Evolutionary conservation across 352 stramenopile genomes (phyloP).

Genomic region (Phytopythium montanum): DNA sequence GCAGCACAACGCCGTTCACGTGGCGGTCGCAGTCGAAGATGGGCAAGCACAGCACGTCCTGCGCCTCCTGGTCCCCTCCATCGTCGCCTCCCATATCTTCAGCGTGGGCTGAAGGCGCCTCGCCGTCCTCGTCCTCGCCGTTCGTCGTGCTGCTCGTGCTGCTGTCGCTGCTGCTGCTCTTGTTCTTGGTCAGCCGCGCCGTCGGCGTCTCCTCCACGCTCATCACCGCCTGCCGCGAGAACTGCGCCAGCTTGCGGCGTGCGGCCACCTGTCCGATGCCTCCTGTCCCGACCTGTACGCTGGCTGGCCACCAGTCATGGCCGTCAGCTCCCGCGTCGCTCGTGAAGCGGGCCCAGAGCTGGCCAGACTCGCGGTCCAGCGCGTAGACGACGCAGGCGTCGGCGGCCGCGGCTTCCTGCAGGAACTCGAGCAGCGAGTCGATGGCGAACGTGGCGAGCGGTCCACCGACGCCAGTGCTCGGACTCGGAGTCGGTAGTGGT

Average conservation of each 20-base stretch:
- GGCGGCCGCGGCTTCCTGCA: conserved; percentile 46
- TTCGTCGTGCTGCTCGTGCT: conserved; percentile 8
- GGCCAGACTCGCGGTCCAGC: conserved; percentile 44
- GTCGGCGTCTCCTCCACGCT: background rate
- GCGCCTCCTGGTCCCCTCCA: conserved; percentile 18
- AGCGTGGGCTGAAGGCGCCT: background rate
- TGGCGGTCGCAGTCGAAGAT: conserved; percentile 36
- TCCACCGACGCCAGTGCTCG: too few species aligned
- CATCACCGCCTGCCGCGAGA: conserved; percentile 1
- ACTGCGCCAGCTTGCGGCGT: conserved; percentile 10
- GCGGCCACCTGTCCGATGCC: conserved; percentile 48
- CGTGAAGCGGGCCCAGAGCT: conserved; percentile 44
- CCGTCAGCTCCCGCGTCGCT: conserved; percentile 14
- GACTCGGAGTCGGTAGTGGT: background rate
- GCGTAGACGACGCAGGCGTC: conserved; percentile 60
- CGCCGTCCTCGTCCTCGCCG: conserved; percentile 4
- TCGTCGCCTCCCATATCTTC: background rate
- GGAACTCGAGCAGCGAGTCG: conserved; percentile 42
- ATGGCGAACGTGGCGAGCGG: conserved; percentile 12
- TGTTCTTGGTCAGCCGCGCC: conserved; percentile 8
- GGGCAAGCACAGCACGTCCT: conserved; percentile 47
- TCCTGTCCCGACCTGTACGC: conserved; percentile 44
- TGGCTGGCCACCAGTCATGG: conserved; percentile 21
- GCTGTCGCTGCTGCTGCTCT: conserved; percentile 13
- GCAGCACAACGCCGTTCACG: conserved; percentile 59